Evolutionary conservation across 2,329 filamentous ascomycete species (phyloP), one percentile per base, ranked within the genome.

Genomic region (Fusarium sp.): DNA sequence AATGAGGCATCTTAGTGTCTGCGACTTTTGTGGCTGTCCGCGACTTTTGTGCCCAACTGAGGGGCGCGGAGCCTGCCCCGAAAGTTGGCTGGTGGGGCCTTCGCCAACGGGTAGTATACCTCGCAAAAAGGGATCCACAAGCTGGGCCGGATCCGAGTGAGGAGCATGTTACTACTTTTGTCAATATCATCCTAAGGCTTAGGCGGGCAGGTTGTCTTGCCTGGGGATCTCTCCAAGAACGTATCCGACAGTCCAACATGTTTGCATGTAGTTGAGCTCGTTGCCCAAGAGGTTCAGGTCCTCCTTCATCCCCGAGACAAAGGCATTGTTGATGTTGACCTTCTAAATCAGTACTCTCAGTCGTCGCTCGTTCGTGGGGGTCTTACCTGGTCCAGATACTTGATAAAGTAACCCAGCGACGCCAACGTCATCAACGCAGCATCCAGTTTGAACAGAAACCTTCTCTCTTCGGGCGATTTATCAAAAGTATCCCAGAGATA

Each of bases 221-320:
- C 77, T 81, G 2, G 83, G 82, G 39, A 82, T 79, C 39, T 85
- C 81, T 0, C 83, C 83, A 77, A 92, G 81, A 0, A 90, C 86
- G 73, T 92, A 92, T 31, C 91, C 91, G 0, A 89, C 84, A 0
- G 88, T 91, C 86, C 89, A 92, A 33, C 85, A 86, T 0, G 88
- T 86, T 65, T 81, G 80, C 76, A 85, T 80, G 31, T 90, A 88
- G 69, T 91, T 90, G 22, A 91, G 82, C 59, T 80, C 75, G 2
- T 81, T 80, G 0, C 79, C 79, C 39, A 86, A 84, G 9, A 91
- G 82, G 0, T 80, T 76, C 4, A 90, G 81, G 29, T 90, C 88
- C 67, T 89, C 86, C 73, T 90, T 85, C 87, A 84, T 84, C 0
- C 83, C 82, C 1, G 79, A 84, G 0, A 85, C 83, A 20, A 76